Percentiles rank a stretch among this genome's conserved stretches.
Conservation (phyloP, 129 eudicot species). For the Mikania micrantha region DNA sequence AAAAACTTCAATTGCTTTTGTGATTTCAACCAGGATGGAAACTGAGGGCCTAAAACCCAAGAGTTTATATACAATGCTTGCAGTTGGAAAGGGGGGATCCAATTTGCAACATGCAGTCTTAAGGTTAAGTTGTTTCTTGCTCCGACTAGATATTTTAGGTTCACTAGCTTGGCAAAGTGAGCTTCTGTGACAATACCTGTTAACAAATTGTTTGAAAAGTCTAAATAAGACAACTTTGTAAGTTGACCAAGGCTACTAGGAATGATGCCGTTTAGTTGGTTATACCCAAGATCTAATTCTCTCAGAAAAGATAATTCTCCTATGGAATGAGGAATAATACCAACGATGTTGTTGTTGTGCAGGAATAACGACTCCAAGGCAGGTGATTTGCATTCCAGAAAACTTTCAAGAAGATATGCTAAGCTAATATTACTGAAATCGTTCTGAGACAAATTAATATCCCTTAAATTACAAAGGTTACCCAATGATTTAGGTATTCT, state of each 20-base stretch:
- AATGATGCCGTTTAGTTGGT: not conserved
- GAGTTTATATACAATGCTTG: not conserved
- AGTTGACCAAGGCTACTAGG: not conserved
- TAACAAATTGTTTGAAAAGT: not conserved
- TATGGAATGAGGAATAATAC: not conserved
- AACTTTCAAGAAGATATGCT: not conserved
- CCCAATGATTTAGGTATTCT: not conserved
- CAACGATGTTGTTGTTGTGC: not conserved
- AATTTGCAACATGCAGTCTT: not conserved
- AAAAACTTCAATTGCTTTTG: not conserved
- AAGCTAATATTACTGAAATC: not conserved
- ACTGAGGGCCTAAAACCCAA: not conserved
- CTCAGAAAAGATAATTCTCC: constrained; percentile 1
- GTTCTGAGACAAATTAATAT: not conserved
- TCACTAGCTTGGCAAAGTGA: not conserved
- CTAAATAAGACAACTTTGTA: not conserved
- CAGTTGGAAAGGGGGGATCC: not conserved
- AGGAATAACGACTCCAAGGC: not conserved
- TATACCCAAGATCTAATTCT: not conserved
- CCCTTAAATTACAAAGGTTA: not conserved
- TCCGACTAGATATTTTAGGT: not conserved
- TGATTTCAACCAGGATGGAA: not conserved
- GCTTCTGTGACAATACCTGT: not conserved
- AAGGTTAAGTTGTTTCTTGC: not conserved
- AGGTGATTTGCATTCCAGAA: not conserved